A percentile compares a stretch with the other conserved stretches of the same genome.
These are phyloP conservation scores for Ustilago bromivora DNA, from an alignment of 1,284 basidiomycete genomes.

Conservation along the genomic window DNA sequence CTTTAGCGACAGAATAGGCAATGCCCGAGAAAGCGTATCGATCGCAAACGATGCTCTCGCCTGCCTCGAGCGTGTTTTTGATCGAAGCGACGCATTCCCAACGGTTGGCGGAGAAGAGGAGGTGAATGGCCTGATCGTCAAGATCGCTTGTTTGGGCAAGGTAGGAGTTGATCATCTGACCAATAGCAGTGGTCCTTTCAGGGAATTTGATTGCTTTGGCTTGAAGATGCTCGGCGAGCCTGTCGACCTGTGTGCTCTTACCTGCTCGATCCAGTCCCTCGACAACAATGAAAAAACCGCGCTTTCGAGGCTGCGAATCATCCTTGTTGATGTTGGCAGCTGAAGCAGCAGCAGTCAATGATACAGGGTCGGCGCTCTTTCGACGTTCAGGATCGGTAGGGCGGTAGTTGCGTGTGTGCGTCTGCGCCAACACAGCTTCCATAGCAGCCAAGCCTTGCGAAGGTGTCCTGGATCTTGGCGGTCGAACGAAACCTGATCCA, in stretches of 20 bases:
- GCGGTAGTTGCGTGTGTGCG: constrained; percentile 6
- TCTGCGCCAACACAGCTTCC: constrained; percentile 45
- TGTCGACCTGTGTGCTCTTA: constrained; percentile 67
- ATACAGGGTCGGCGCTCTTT: constrained; percentile 21
- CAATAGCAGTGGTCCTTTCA: constrained; percentile 90
- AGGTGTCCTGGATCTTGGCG: constrained; percentile 39
- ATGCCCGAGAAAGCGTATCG: constrained; percentile 97
- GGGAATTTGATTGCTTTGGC: constrained; percentile 67
- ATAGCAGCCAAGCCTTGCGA: constrained; percentile 48
- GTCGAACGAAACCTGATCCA: constrained; percentile 24
- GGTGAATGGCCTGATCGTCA: constrained; percentile 90
- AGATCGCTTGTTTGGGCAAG: constrained; percentile 83
- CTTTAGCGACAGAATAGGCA: constrained; percentile 90
- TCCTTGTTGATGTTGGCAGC: neutral
- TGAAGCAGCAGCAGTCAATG: neutral
- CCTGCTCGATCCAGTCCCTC: constrained; percentile 68
- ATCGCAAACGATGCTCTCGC: constrained; percentile 86
- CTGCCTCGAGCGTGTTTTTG: constrained; percentile 74
- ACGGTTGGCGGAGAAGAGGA: constrained; percentile 95
- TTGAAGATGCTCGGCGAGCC: constrained; percentile 50
- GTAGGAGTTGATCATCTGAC: constrained; percentile 93
- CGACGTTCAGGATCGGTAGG: constrained; percentile 22
- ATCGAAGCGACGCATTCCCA: constrained; percentile 77
- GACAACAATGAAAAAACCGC: constrained; percentile 67
- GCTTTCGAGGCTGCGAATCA: constrained; percentile 24